Percentiles rank a stretch among this genome's conserved stretches.
phyloP scores from a whole-genome alignment of 2,329 filamentous ascomycete species.

The Alternaria gansuensis region DNA sequence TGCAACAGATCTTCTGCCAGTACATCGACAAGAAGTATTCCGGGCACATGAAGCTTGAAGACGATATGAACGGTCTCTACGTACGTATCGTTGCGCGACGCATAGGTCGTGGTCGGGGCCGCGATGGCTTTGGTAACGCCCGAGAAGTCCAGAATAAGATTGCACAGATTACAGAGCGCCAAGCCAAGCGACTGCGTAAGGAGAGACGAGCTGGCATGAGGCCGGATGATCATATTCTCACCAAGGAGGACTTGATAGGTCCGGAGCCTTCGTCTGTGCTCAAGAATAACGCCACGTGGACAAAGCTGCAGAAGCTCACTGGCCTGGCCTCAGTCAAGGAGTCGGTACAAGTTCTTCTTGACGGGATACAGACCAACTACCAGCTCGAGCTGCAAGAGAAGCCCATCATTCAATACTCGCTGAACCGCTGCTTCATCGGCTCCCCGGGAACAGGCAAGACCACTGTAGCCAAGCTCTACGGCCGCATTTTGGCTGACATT shows the following conservation, averaged over 20 bases:
- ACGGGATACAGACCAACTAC: constrained; percentile 71
- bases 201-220: constrained; percentile 55
- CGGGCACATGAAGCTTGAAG: constrained; percentile 57
- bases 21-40: constrained; percentile 59
- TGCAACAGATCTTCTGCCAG: constrained; percentile 67
- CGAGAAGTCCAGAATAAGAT: constrained; percentile 71
- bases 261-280: constrained; percentile 69
- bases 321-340: constrained; percentile 71
- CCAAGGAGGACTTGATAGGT: constrained; percentile 75
- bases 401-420: constrained; percentile 65
- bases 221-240: constrained; percentile 68
- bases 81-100: constrained; percentile 69
- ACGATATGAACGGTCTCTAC: constrained; percentile 67
- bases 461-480: constrained; percentile 74
- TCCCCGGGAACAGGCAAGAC: constrained; percentile 67
- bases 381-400: constrained; percentile 70
- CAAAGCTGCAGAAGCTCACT: constrained; percentile 64
- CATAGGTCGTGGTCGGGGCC: constrained; percentile 69
- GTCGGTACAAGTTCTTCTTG: constrained; percentile 66
- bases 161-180: constrained; percentile 64
- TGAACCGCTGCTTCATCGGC: constrained; percentile 76
- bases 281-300: constrained; percentile 64
- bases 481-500: constrained; percentile 71
- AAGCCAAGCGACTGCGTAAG: constrained; percentile 64
- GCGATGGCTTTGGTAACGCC: constrained; percentile 77